Evolutionary conservation across 2,329 filamentous ascomycete species (phyloP).

Genomic region (Fusarium graminum): DNA sequence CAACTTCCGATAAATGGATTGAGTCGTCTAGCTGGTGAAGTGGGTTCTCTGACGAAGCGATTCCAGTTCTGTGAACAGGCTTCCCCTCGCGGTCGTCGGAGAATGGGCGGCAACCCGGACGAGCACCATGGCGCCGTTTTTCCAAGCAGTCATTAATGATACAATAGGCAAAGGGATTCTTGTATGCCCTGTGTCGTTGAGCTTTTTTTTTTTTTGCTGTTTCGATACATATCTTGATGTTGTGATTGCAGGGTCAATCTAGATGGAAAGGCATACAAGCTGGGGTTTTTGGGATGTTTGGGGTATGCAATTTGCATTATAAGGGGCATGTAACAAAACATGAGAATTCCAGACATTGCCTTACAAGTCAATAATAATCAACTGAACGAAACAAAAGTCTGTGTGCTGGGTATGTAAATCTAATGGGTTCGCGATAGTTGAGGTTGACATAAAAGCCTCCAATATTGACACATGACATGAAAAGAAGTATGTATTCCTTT

Average conservation of each 20-base stretch:
- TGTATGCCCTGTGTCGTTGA: conserved; percentile 21
- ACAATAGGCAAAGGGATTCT: conserved; percentile 10
- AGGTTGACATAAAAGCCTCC: neutral
- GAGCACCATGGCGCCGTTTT: conserved; percentile 13
- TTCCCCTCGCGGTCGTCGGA: conserved; percentile 13
- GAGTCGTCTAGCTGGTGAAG: conserved; percentile 8
- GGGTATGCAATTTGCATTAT: conserved; percentile 40
- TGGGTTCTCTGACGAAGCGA: conserved; percentile 7
- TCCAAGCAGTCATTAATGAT: conserved; percentile 14
- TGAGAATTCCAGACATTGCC: conserved; percentile 36
- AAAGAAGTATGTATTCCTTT: neutral
- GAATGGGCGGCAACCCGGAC: conserved; percentile 8
- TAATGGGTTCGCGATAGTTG: neutral
- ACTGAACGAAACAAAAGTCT: conserved; percentile 1
- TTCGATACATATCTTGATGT: conserved; percentile 21
- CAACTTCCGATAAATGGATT: conserved; percentile 67
- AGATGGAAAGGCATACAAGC: conserved; percentile 35
- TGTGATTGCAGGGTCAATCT: conserved; percentile 28
- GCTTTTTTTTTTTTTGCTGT: conserved; percentile 2
- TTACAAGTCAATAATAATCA: conserved; percentile 37
- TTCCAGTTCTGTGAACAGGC: conserved; percentile 42
- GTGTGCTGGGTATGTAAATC: neutral
- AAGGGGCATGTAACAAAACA: conserved; percentile 43
- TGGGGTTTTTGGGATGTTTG: conserved; percentile 25
- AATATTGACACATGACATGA: neutral